Base-by-base conservation (phyloP, 2,329 filamentous ascomycete species). In the Colletotrichum sojae region DNA sequence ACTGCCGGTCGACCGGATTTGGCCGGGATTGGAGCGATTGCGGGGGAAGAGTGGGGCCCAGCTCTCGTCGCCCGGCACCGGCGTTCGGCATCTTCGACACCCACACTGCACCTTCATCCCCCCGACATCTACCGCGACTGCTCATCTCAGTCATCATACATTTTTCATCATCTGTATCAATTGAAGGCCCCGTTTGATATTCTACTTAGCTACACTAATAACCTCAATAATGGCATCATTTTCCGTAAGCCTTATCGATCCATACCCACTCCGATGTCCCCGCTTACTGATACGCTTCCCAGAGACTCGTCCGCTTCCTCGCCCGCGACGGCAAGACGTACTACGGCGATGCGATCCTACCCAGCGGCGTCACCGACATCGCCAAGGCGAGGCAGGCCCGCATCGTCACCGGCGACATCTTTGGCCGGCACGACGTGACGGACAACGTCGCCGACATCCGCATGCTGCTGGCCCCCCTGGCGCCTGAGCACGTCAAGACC, bases 251-350 rank as follows among this genome's bases (percentile, higher is more conserved):
- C 43, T 15, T 10, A 15, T 56, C 48, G 20, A 18, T 31, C 12
- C 15, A 36, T 12, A 36, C 56, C n/a, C n/a, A n/a, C 18, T 25
- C 46, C 49, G 4, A 54, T 10, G 31, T 36, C 31, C 31, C 31
- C 49, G 27, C 62, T 62, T 18, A 63, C 69, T 53, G 53, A 69
- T 55, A 16, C 31, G 36, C 51, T 43, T 58, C 62, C 40, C 75
- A 93, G 89, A 89, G 91, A 75, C 89, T 94, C 46, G 83, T 94
- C 73, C 90, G 92, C 61, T 94, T 94, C 81, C 86, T 93, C 9
- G 89, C 91, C 74, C 89, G 86, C 73, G 90, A 94, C 75, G 91
- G 91, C 77, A 84, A 84, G 64, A 86, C 88, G 43, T 92, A 93
- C 79, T 93, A 93, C 72, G 92, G 92, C 73, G 91, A 94, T 80